Percentiles rank a stretch among this genome's conserved stretches.
Evolutionary conservation across 1,139 yeast genomes (phyloP).

Genomic region (Zygosaccharomyces sapae): DNA sequence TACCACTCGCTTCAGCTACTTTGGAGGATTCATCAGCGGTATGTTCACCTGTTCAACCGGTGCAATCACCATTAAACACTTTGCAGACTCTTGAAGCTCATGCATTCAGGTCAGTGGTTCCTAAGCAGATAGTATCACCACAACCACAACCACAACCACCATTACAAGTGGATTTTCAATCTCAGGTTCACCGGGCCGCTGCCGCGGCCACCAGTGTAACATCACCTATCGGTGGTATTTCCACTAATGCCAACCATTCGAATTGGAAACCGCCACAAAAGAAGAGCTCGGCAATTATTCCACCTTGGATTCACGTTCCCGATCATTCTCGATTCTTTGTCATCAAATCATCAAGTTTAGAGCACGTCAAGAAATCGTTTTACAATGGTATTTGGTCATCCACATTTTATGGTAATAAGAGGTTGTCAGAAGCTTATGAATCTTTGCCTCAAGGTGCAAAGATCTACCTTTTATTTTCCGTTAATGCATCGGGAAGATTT

Average conservation of each 20-base stretch:
- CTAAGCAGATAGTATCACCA: background rate
- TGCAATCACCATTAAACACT: background rate
- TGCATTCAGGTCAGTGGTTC: background rate
- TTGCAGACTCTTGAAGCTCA: background rate
- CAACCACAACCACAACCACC: background rate
- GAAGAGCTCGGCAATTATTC: slow-evolving; percentile 21
- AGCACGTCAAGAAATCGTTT: slow-evolving; percentile 51
- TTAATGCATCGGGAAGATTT: slow-evolving; percentile 55
- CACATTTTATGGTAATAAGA: slow-evolving; percentile 52
- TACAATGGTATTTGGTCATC: slow-evolving; percentile 55
- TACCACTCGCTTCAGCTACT: slow-evolving; percentile 1
- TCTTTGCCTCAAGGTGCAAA: slow-evolving; percentile 25
- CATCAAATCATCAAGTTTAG: slow-evolving; percentile 51
- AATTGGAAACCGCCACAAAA: slow-evolving; percentile 3
- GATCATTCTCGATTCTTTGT: slow-evolving; percentile 47
- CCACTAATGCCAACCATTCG: background rate
- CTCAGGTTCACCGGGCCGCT: background rate
- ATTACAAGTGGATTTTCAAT: background rate
- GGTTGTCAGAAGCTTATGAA: slow-evolving; percentile 44
- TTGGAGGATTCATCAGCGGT: background rate
- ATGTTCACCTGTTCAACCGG: background rate
- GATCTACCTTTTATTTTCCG: slow-evolving; percentile 52
- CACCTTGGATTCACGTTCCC: slow-evolving; percentile 32
- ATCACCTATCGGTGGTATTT: background rate
- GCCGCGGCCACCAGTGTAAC: background rate